Evolutionary conservation across 129 eudicot species (phyloP).

Genomic region (Chrysanthemum seticuspe): DNA sequence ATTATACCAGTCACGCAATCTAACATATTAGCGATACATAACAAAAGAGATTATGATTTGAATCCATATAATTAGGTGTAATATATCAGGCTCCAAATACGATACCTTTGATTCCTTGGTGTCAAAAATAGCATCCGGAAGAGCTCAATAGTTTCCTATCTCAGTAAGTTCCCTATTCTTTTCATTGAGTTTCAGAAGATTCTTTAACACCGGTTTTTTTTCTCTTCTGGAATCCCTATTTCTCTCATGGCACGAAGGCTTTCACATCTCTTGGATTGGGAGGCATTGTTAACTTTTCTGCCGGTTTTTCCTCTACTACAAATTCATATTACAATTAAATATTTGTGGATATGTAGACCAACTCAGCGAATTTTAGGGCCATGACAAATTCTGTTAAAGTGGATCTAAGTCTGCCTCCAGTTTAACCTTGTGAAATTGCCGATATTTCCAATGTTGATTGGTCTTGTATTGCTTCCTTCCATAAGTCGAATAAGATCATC

Average conservation of each 20-base stretch:
- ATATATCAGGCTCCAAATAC: background rate
- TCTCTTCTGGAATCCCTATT: conserved; percentile 72
- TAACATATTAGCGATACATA: too few species aligned
- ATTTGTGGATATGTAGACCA: too few species aligned
- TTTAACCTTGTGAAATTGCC: too few species aligned
- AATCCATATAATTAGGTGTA: background rate
- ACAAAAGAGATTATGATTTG: background rate
- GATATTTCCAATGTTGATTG: conserved; percentile 17
- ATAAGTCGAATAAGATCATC: too few species aligned
- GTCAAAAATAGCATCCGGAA: conserved; percentile 90
- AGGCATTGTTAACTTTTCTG: conserved; percentile 29
- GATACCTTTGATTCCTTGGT: conserved; percentile 49
- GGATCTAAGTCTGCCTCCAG: too few species aligned
- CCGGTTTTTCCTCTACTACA: conserved; percentile 14
- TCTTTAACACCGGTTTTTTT: conserved; percentile 77
- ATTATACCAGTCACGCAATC: too few species aligned
- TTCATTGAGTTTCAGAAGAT: conserved; percentile 62
- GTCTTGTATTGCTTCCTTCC: too few species aligned
- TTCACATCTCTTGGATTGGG: conserved; percentile 51
- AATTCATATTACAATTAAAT: conserved; percentile 2
- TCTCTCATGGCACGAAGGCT: conserved; percentile 81
- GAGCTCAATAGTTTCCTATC: conserved; percentile 79
- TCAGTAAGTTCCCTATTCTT: conserved; percentile 91
- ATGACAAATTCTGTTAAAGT: too few species aligned
- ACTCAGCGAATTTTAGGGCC: too few species aligned